phyloP scores from a whole-genome alignment of 306 rosid species.

The Lathyrus oleraceus region DNA sequence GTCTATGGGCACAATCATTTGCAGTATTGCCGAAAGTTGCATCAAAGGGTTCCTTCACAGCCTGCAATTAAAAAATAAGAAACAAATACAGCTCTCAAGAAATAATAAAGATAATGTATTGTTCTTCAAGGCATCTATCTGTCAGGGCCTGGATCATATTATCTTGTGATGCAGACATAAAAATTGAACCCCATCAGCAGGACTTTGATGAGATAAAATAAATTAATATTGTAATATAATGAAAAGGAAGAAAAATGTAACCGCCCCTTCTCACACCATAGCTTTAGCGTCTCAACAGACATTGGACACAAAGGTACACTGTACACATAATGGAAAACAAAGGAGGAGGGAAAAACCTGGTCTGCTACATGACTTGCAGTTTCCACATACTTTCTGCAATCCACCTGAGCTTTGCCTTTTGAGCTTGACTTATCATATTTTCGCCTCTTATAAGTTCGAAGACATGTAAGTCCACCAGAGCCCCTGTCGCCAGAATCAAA shows the following conservation, averaged over 20 bases:
- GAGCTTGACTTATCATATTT: slow-evolving; percentile 47
- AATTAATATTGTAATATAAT: not conserved
- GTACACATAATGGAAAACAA: slow-evolving; percentile 15
- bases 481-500: slow-evolving; percentile 43
- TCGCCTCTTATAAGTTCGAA: slow-evolving; percentile 89
- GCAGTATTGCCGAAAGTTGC: slow-evolving; percentile 42
- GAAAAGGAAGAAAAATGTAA: not conserved
- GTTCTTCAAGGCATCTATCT: slow-evolving; percentile 21
- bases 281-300: slow-evolving; percentile 3
- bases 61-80: slow-evolving; percentile 47
- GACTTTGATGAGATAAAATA: slow-evolving; percentile 2
- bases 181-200: not conserved
- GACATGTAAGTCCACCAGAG: slow-evolving; percentile 39
- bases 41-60: slow-evolving; percentile 40
- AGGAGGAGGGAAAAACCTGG: slow-evolving; percentile 50
- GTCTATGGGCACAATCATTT: slow-evolving; percentile 45
- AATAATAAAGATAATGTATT: slow-evolving; percentile 21
- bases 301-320: slow-evolving; percentile 6
- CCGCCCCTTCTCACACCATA: not conserved
- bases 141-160: slow-evolving; percentile 18
- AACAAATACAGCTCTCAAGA: slow-evolving; percentile 37
- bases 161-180: not conserved
- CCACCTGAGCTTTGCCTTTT: slow-evolving; percentile 50
- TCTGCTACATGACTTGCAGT: slow-evolving; percentile 43
- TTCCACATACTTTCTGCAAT: slow-evolving; percentile 42